Evolutionary conservation across 495 filamentous ascomycete species (phyloP), one percentile per base, ranked within the genome.

Genomic region (Penicillium antarcticum): DNA sequence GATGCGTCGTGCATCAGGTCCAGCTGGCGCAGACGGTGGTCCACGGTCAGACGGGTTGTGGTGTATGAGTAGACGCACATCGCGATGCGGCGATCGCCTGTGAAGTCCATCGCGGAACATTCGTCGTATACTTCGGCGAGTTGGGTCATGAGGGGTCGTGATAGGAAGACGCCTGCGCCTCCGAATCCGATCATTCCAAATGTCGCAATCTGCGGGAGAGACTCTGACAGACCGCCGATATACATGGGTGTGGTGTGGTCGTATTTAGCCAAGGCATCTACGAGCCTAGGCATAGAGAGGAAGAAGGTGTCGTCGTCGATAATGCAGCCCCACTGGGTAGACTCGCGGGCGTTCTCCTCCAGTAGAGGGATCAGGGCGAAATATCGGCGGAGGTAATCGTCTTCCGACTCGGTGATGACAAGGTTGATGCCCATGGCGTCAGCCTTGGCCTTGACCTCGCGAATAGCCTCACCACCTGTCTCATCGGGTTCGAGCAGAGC

Each of bases 251-350:
- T 61, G 1, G 58, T 65, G 37, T 76, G 60, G 45, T 83, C 73
- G 57, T 80, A 80, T 18, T 62, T 42, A 13, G 29, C 49, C 1
- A 86, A 62, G 23, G 69, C 76, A 2, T 70, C 50, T 4, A 80
- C 61, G n/a, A 86, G 61, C 12, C 65, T 63, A 11, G 64, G 48
- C 64, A 84, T 73, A 16, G 74, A 80, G 0, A 76, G 69, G 68
- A 85, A 83, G 56, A 86, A 86, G 4, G 86, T 87, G 60, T 89
- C 86, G 63, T 89, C 86, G 61, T 89, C 85, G 23, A 87, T 73
- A 29, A 89, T 70, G 42, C 71, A 79, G 11, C 77, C 70, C 84
- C 84, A 89, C 29, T 70, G 62, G 0, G 81, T 85, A 2, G 70
- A 46, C 1, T 73, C 66, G 8, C 71, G 71, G n/a, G 72, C 54